Evolutionary conservation across 2,329 filamentous ascomycete genomes (phyloP).

Genomic region (Apiospora kogelbergensis): DNA sequence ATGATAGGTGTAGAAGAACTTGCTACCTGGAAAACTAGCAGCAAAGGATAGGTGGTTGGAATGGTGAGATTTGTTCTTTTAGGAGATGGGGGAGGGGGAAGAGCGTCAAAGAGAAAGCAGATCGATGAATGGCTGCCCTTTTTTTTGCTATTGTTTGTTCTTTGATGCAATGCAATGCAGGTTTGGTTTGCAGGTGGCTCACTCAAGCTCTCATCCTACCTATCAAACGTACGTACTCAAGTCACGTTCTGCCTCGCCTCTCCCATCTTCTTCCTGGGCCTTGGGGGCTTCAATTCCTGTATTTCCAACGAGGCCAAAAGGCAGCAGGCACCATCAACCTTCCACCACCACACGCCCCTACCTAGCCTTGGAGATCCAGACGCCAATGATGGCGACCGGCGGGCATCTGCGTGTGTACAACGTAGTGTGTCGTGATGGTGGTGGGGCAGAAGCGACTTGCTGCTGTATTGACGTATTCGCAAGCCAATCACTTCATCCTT

Average conservation of each 20-base stretch:
- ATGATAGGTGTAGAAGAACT: neutral
- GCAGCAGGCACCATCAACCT: neutral
- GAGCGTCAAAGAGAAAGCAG: neutral
- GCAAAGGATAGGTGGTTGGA: neutral
- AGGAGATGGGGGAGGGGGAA: neutral
- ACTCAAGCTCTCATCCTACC: neutral
- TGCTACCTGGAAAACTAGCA: neutral
- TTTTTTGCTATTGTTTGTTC: neutral
- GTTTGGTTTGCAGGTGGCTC: constrained; percentile 3
- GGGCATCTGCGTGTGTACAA: neutral
- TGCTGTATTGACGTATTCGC: constrained; percentile 2
- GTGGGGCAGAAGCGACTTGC: neutral
- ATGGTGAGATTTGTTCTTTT: neutral
- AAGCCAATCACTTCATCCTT: neutral
- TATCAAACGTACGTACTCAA: neutral
- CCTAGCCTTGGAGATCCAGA: neutral
- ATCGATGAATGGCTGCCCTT: neutral
- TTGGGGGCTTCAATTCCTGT: neutral
- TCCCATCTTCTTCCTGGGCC: neutral
- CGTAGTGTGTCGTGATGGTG: neutral
- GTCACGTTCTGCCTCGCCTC: neutral
- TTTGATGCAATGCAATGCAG: constrained; percentile 7
- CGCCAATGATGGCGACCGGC: neutral
- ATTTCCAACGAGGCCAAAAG: neutral
- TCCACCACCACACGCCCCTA: neutral